Evolutionary conservation across 116 monocot genomes (phyloP), one percentile per base, ranked within the genome.

Genomic region (Papilionanthe hybrid): DNA sequence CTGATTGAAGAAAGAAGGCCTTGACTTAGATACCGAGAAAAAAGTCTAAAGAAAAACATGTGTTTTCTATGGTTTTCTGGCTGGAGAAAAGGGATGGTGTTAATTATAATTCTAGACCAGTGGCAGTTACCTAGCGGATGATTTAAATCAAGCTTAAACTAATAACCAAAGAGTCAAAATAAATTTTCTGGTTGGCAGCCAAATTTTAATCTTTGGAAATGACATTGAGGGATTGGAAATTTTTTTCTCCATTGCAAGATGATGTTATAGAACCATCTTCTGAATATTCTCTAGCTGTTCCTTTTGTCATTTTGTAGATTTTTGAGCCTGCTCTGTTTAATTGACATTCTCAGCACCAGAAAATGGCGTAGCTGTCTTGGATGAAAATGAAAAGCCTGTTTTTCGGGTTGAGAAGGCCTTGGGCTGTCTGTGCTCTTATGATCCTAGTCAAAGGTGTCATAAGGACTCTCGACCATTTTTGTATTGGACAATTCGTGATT

Each of bases 401-500:
- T 55, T 25, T 7, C 90, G 93, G 1, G 79, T 89, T 69, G 79
- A 82, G 47, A 65, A 78, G 37, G 86, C 95, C 1, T 75, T 83
- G 25, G 63, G 77, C 20, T 95, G 93, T 79, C 90, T 99, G 37
- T 80, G 87, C 3, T 75, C 82, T 29, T 90, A 89, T 80, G 90
- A 95, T 67, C 77, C 92, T 32, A 86, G 82, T 22, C 58, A 44
- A 9, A 82, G 22, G 49, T 86, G 72, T 85, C 78, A 82, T 57
- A 20, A 23, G 13, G 83, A 84, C 5, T 77, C 81, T 0, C 72
- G 81, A 73, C 80, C 90, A 72, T 99, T 92, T 80, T 83, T 90
- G 44, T 99, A 99, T 78, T 99, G 99, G 99, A 92, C 85, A 20
- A 91, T 99, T 41, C 93, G 93, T 68, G 99, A 99, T 76, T 99